A percentile compares a stretch with the other conserved stretches of the same genome.
phyloP scores from a whole-genome alignment of 192 early-diverging fungal genomes.

The Coemansia sp. region DNA sequence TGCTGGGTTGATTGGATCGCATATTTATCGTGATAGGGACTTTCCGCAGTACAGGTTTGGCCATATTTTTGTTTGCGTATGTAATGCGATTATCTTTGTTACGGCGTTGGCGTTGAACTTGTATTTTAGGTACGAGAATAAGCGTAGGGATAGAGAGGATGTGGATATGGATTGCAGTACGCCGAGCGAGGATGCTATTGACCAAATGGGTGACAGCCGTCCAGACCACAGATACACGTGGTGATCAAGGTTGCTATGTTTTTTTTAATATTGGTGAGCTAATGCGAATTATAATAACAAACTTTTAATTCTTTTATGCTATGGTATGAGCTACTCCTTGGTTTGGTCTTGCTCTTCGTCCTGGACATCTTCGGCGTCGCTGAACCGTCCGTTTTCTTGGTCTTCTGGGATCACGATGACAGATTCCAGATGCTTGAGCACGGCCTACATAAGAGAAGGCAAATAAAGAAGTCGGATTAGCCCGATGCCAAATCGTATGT shows the following conservation, averaged over 20 bases:
- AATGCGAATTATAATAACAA: too few relatives aligned
- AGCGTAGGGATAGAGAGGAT: slow-evolving; percentile 23
- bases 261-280: background rate
- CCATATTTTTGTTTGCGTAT: slow-evolving; percentile 44
- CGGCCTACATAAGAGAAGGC: slow-evolving; percentile 4
- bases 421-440: slow-evolving; percentile 33
- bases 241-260: slow-evolving; percentile 3
- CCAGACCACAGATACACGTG: slow-evolving; percentile 46
- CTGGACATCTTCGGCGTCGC: slow-evolving; percentile 14
- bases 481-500: too few relatives aligned
- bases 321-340: background rate
- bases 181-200: slow-evolving; percentile 22
- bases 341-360: background rate
- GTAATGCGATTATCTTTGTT: slow-evolving; percentile 40
- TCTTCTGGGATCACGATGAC: slow-evolving; percentile 14
- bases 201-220: slow-evolving; percentile 35
- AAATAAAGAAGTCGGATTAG: background rate
- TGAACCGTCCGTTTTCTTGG: slow-evolving; percentile 9
- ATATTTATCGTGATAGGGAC: slow-evolving; percentile 59
- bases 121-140: slow-evolving; percentile 45
- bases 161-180: slow-evolving; percentile 18
- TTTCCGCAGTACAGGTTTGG: slow-evolving; percentile 56
- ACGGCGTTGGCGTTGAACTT: slow-evolving; percentile 26
- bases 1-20: slow-evolving; percentile 58
- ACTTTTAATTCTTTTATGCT: too few relatives aligned